These are phyloP conservation scores for Schizothecium vesticola DNA, from an alignment of 495 filamentous ascomycete species.

Conservation along the genomic window DNA sequence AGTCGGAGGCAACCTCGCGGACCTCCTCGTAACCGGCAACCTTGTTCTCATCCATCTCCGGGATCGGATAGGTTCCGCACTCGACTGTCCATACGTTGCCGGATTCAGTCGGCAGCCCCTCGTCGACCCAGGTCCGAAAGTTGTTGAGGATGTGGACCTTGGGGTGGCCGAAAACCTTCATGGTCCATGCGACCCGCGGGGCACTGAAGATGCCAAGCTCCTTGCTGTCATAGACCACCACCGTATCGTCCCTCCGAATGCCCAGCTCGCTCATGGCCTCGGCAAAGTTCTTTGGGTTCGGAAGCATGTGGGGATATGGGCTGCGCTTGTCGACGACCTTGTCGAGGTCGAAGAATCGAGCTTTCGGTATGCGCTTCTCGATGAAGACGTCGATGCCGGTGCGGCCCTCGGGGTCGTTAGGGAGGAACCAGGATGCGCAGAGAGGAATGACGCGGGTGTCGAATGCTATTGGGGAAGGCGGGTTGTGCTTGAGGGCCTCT, in stretches of 20 bases:
- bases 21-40: slow-evolving; percentile 68
- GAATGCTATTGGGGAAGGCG: slow-evolving; percentile 65
- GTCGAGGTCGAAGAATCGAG: slow-evolving; percentile 97
- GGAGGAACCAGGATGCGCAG: slow-evolving; percentile 93
- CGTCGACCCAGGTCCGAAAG: slow-evolving; percentile 81
- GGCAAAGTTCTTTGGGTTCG: slow-evolving; percentile 70
- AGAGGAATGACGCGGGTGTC: slow-evolving; percentile 78
- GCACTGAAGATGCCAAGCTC: slow-evolving; percentile 92
- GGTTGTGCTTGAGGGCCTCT: slow-evolving; percentile 70
- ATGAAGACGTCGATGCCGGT: slow-evolving; percentile 73
- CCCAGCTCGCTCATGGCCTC: slow-evolving; percentile 83
- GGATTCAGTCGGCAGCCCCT: slow-evolving; percentile 72
- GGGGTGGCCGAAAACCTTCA: slow-evolving; percentile 85
- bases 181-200: slow-evolving; percentile 87
- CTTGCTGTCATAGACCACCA: slow-evolving; percentile 88
- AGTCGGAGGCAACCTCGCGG: slow-evolving; percentile 65
- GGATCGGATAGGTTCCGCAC: slow-evolving; percentile 51
- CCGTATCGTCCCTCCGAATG: slow-evolving; percentile 75
- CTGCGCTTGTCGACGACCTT: slow-evolving; percentile 79
- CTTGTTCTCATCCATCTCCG: slow-evolving; percentile 43
- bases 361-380: slow-evolving; percentile 70
- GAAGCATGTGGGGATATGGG: slow-evolving; percentile 96
- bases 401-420: slow-evolving; percentile 68
- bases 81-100: slow-evolving; percentile 63
- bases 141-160: slow-evolving; percentile 90